Percentiles rank a stretch among this genome's conserved stretches.
Evolutionary conservation across 768 basidiomycete species (phyloP).

Genomic region (Solioccasus polychromus): DNA sequence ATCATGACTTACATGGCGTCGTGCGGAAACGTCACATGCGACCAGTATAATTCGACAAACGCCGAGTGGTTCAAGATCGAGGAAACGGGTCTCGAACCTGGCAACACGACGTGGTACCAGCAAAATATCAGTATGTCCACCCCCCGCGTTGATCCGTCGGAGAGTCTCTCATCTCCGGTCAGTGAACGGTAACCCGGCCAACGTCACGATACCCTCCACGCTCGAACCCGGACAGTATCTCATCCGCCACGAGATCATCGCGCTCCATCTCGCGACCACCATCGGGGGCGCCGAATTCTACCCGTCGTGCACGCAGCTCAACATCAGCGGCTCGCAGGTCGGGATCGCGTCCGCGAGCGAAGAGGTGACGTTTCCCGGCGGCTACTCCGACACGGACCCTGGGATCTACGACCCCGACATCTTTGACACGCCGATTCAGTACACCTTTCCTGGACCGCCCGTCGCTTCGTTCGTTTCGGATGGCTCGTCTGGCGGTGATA

Average conservation of each 20-base stretch:
- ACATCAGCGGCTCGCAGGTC: conserved; percentile 51
- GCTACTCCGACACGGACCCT: conserved; percentile 66
- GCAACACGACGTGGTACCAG: conserved; percentile 48
- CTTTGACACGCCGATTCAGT: conserved; percentile 30
- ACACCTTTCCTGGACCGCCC: conserved; percentile 55
- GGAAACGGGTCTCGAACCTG: conserved; percentile 43
- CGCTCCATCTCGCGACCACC: conserved; percentile 60
- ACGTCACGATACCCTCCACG: conserved; percentile 44
- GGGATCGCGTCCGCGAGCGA: conserved; percentile 45
- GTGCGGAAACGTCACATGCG: conserved; percentile 57
- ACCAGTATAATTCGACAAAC: conserved; percentile 52
- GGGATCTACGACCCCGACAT: conserved; percentile 60
- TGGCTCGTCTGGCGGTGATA: conserved; percentile 2
- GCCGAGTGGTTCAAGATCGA: conserved; percentile 78
- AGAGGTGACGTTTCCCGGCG: conserved; percentile 69
- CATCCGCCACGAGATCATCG: conserved; percentile 77
- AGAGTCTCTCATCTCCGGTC: neutral
- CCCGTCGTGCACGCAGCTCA: conserved; percentile 62
- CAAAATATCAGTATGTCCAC: conserved; percentile 47
- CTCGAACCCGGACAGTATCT: conserved; percentile 71
- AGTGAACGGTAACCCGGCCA: conserved; percentile 43
- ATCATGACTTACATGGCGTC: conserved; percentile 72
- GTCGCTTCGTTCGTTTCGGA: conserved; percentile 41
- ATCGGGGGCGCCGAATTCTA: conserved; percentile 78
- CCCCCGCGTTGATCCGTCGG: neutral